Evolutionary conservation across 805 yeast genomes (phyloP), one percentile per base, ranked within the genome.

Genomic region (Jamesozyma lodderae): DNA sequence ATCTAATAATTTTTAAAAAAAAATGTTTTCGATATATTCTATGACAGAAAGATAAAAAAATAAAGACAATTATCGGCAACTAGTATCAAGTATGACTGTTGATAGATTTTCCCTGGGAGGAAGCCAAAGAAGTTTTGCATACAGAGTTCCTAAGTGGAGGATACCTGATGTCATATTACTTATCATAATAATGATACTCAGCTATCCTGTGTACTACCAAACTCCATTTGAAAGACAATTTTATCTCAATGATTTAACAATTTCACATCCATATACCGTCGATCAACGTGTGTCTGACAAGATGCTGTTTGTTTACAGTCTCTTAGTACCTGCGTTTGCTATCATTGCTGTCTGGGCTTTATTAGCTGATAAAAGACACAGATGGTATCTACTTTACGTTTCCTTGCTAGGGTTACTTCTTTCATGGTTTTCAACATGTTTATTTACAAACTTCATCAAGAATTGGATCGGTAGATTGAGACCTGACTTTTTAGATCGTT

Each of bases 401-500:
- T 76, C 94, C 0, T 42, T 79, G 0, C 46, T 88, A 18, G 95
- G 95, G 1, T 66, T 84, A 19, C 56, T 65, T 8, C 60, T 84
- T 1, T 68, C 87, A 0, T 64, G 81, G 40, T 67, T 75, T 15
- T 60, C 78, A 11, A 75, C 83, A 21, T 68, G 76, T 30, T 64
- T 80, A 21, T 52, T 81, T 36, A 84, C 95, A 3, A 85, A 85
- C 52, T 64, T 79, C 13, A 56, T 85, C 42, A 90, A 90, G 63
- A 77, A 81, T 53, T 77, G 83, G 76, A 75, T 90, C 39, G 96
- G 96, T 4, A 73, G 96, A 54, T 84, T 81, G 44, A 69, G 98
- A 42, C 98, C 98, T 0, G 98, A 90, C 60, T 84, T 88, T 55
- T 61, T 90, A 37, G 84, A 87, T 5, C 71, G 97, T 48, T 90